A percentile compares a stretch with the other conserved stretches of the same genome.
These are phyloP conservation scores for Cutaneotrichosporon cyanovorans DNA, from an alignment of 1,284 basidiomycete species.

Conservation along the genomic window DNA sequence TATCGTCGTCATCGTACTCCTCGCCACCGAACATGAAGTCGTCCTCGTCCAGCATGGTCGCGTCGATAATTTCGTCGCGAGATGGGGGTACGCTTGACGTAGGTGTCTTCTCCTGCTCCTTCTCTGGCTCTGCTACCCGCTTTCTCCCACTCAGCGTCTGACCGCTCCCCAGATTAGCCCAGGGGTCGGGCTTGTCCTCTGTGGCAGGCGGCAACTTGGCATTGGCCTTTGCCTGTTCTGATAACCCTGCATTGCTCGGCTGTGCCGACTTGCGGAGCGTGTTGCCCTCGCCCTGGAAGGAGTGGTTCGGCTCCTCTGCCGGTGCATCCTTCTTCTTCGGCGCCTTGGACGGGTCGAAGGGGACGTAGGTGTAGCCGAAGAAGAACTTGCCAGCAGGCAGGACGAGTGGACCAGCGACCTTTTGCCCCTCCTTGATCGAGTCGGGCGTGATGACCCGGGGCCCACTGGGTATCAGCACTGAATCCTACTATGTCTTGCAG, in stretches of 20 bases:
- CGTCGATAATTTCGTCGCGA: conserved; percentile 31
- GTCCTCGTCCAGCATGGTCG: conserved; percentile 41
- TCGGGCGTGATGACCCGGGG: conserved; percentile 78
- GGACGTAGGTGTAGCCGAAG: conserved; percentile 76
- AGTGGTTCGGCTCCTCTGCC: conserved; percentile 8
- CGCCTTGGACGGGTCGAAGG: conserved; percentile 54
- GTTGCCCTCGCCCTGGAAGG: conserved; percentile 40
- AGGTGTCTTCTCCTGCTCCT: conserved; percentile 5
- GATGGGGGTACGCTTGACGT: conserved; percentile 7
- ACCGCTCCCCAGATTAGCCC: conserved; percentile 41
- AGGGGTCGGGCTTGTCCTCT: conserved; percentile 35
- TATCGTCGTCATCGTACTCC: conserved; percentile 29
- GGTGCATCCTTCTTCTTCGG: conserved; percentile 32
- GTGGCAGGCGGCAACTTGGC: conserved; percentile 1
- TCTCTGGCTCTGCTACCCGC: conserved; percentile 3
- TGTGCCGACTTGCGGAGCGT: conserved; percentile 24
- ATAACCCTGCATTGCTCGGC: conserved; percentile 2
- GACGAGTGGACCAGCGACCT: conserved; percentile 81
- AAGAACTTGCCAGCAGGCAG: conserved; percentile 89
- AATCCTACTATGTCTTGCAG: too few relatives aligned
- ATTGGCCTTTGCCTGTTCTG: background rate
- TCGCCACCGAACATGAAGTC: conserved; percentile 33
- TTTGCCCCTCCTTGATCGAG: conserved; percentile 62
- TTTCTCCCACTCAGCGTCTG: conserved; percentile 27
- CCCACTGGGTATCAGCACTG: conserved; percentile 52